Evolutionary conservation across 2,329 filamentous ascomycete genomes (phyloP).

Genomic region (Niveomyces coronatus): DNA sequence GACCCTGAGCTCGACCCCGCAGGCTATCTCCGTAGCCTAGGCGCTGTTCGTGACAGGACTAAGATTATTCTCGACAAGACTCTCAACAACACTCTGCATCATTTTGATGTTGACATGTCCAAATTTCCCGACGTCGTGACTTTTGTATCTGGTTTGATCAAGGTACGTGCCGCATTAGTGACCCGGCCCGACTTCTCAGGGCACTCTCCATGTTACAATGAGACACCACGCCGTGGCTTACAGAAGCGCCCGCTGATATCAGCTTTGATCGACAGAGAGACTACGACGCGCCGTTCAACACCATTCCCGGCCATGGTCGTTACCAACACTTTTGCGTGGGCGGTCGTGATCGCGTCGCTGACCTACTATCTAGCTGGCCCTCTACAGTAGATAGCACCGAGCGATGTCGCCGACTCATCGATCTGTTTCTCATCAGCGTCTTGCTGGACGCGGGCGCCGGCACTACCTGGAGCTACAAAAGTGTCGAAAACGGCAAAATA

Average conservation of each 20-base stretch:
- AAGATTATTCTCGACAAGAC: conserved; percentile 67
- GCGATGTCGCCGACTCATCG: conserved; percentile 63
- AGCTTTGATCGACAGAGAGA: conserved; percentile 39
- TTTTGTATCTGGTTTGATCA: conserved; percentile 90
- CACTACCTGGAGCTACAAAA: conserved; percentile 85
- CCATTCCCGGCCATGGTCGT: conserved; percentile 76
- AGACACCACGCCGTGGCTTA: too few relatives aligned
- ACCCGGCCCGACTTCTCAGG: too few relatives aligned
- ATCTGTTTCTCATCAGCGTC: conserved; percentile 71
- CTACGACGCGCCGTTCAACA: conserved; percentile 43
- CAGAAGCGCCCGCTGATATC: too few relatives aligned
- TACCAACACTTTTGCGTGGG: conserved; percentile 83
- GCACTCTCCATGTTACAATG: too few relatives aligned
- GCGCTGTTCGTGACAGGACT: conserved; percentile 74
- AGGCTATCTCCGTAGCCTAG: conserved; percentile 81
- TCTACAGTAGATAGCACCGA: conserved; percentile 60
- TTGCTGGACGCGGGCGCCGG: conserved; percentile 83
- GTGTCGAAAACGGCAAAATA: conserved; percentile 71
- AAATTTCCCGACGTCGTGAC: conserved; percentile 76
- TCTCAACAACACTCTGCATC: conserved; percentile 62
- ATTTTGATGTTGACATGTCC: conserved; percentile 80
- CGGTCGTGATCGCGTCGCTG: conserved; percentile 60
- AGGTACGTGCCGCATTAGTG: conserved; percentile 45
- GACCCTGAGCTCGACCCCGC: conserved; percentile 83
- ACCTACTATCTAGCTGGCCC: conserved; percentile 61